Evolutionary conservation across 164 flowering plant genomes (phyloP).

Genomic region (Litsea cubeba): DNA sequence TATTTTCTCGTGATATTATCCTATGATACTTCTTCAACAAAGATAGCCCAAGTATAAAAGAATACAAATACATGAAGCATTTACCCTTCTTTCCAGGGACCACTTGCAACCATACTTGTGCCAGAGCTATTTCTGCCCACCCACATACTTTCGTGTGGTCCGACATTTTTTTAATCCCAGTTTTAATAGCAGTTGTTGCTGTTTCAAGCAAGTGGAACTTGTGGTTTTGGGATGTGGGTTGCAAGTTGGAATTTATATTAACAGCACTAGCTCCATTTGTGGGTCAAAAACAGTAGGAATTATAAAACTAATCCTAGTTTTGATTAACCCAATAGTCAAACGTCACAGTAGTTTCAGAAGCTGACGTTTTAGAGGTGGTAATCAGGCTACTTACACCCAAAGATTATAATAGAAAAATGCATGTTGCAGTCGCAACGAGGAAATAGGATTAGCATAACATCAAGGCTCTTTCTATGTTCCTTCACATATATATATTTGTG

Average conservation of each 20-base stretch:
- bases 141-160: neutral
- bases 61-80: neutral
- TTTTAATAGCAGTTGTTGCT: no score
- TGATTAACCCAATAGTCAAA: constrained; percentile 7
- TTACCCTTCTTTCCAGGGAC: neutral
- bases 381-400: neutral
- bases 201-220: neutral
- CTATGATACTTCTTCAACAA: neutral
- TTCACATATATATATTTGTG: neutral
- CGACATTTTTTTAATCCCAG: neutral
- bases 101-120: neutral
- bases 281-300: constrained; percentile 1
- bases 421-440: neutral
- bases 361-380: constrained; percentile 20
- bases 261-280: constrained; percentile 1
- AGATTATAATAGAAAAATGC: neutral
- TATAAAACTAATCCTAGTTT: constrained; percentile 5
- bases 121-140: neutral
- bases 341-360: constrained; percentile 20
- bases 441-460: neutral
- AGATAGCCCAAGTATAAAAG: neutral
- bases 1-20: neutral
- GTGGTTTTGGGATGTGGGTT: constrained; percentile 8
- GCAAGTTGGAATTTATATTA: constrained; percentile 10
- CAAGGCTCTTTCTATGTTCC: neutral